Evolutionary conservation across 1,284 basidiomycete genomes (phyloP).

Genomic region (Cerioporus squamosus): DNA sequence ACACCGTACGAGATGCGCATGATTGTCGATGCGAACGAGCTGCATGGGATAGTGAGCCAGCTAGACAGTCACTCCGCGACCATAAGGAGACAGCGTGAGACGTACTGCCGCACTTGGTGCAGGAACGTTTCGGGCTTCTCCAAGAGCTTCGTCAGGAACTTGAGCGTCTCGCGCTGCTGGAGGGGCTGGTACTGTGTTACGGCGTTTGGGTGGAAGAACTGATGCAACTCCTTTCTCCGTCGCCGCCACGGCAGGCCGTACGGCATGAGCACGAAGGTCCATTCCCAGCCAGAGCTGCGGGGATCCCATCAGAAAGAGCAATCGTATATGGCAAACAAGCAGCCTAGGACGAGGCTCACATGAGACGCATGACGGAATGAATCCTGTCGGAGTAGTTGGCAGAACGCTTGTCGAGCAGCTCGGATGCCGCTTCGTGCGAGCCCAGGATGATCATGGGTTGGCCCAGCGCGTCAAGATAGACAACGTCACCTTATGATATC

Average conservation of each 20-base stretch:
- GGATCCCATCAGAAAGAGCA: neutral
- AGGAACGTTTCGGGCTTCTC: conserved; percentile 4
- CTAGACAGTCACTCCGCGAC: neutral
- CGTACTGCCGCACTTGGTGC: conserved; percentile 10
- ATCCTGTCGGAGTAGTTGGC: conserved; percentile 3
- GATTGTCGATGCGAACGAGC: conserved; percentile 2
- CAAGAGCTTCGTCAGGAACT: conserved; percentile 2
- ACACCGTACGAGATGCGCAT: conserved; percentile 24
- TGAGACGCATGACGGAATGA: conserved; percentile 1
- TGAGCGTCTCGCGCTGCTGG: conserved; percentile 4
- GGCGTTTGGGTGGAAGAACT: conserved; percentile 11
- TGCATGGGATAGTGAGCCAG: neutral
- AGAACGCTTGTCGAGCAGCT: conserved; percentile 8
- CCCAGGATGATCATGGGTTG: conserved; percentile 5
- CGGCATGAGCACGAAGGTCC: conserved; percentile 3
- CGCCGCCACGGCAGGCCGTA: conserved; percentile 13
- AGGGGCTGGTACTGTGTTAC: conserved; percentile 1
- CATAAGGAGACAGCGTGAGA: neutral
- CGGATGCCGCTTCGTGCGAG: neutral
- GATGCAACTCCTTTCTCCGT: conserved; percentile 1
- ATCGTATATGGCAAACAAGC: neutral
- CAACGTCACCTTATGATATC: conserved; percentile 1
- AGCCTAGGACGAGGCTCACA: conserved; percentile 1
- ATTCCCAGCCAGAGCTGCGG: conserved; percentile 1
- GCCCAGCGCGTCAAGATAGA: conserved; percentile 5